A percentile compares a stretch with the other conserved stretches of the same genome.
Conservation (phyloP, 1,284 basidiomycete species). For the Cystobasidium slooffiae region DNA sequence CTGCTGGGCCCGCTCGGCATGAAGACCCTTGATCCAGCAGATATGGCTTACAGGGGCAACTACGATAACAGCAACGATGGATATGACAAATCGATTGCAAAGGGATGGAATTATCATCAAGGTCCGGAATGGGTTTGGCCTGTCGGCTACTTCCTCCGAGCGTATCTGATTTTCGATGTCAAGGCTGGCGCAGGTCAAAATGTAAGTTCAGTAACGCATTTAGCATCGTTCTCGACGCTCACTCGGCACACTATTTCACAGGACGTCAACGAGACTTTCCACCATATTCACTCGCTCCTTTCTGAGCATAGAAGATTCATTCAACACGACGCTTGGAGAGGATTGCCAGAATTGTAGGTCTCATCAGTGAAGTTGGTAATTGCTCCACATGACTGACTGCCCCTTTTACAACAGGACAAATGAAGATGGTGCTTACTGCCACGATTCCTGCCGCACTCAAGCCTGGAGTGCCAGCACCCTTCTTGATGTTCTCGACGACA, state of each 20-base stretch:
- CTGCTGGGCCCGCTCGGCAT: slow-evolving; percentile 85
- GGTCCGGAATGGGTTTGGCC: slow-evolving; percentile 61
- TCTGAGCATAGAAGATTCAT: slow-evolving; percentile 74
- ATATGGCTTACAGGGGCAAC: slow-evolving; percentile 78
- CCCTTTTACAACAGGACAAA: slow-evolving; percentile 47
- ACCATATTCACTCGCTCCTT: slow-evolving; percentile 75
- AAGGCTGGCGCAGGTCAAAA: slow-evolving; percentile 66
- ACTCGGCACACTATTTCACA: neutral
- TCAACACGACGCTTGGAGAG: slow-evolving; percentile 79
- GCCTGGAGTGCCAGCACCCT: slow-evolving; percentile 90
- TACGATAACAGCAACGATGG: slow-evolving; percentile 93
- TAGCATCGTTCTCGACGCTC: neutral
- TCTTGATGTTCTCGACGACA: slow-evolving; percentile 79
- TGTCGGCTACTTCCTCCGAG: slow-evolving; percentile 86
- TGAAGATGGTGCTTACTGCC: slow-evolving; percentile 71
- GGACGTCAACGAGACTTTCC: slow-evolving; percentile 73
- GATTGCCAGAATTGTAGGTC: slow-evolving; percentile 75
- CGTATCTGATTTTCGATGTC: slow-evolving; percentile 83
- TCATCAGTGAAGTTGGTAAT: neutral
- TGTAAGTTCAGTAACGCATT: slow-evolving; percentile 60
- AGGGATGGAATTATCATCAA: slow-evolving; percentile 77
- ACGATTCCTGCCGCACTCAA: slow-evolving; percentile 86
- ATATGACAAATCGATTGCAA: slow-evolving; percentile 76
- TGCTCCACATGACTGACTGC: neutral
- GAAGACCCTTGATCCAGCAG: slow-evolving; percentile 85